Evolutionary conservation across 108 stramenopile genomes (phyloP), one percentile per base, ranked within the genome.

Genomic region (Skeletonema costatum): DNA sequence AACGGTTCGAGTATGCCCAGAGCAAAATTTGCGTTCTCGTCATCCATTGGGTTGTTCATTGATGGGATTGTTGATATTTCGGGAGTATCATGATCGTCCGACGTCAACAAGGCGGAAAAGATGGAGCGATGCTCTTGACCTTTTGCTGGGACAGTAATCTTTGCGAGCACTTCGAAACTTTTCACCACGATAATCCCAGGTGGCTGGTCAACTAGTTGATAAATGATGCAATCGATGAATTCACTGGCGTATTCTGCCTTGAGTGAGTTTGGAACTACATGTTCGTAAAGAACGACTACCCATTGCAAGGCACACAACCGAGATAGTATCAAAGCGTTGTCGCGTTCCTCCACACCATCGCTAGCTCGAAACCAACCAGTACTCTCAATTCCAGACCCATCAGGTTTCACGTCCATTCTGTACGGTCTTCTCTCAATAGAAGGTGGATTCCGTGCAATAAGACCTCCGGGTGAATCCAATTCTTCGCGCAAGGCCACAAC

Each of bases 201-300:
- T 30, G 94, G 92, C 70, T 90, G 78, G 70, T 92, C 92, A 4
- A 92, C 89, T 41, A 95, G 71, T 60, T 93, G 94, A 73, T 92
- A 88, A 41, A 95, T 93, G 48, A 95, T 91, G 29, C 90, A 91
- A 72, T 82, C 75, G 19, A 95, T 85, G 58, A 95, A 95, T 68
- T 95, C 94, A 9, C 87, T 84, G 2, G 94, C 91, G 75, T 89
- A 95, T 85, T 95, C 94, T 9, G 90, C 89, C 53, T 95, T 95
- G 44, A 95, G 78, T 29, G 85, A 69, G 74, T 89, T 87, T 3
- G 94, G 94, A 53, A 95, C 94, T 11, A 95, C 94, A 71, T 80
- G 64, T 79, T 95, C 89, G 73, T 90, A 93, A 16, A 95, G 68
- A n/a, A 95, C 90, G 75, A 88, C 87, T 7, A 95, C 79, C 94